Evolutionary conservation across 768 basidiomycete genomes (phyloP).

Genomic region (Suillus lakei): DNA sequence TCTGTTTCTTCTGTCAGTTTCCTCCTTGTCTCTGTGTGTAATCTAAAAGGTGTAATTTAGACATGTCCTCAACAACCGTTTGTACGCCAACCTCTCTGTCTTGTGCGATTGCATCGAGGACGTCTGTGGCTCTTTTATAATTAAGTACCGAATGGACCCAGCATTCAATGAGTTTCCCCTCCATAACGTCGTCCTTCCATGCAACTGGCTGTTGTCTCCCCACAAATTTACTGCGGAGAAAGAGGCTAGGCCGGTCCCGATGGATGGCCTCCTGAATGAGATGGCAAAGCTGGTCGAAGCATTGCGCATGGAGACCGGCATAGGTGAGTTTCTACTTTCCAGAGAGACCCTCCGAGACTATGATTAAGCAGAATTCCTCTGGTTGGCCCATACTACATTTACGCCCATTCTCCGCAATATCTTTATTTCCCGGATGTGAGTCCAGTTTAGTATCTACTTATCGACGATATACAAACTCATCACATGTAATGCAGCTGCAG

Average conservation of each 20-base stretch:
- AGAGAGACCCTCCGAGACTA: not conserved
- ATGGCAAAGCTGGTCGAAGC: slow-evolving; percentile 31
- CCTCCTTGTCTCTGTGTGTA: not conserved
- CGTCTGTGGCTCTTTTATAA: slow-evolving; percentile 45
- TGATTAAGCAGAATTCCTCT: not conserved
- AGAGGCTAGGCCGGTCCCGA: slow-evolving; percentile 9
- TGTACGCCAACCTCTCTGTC: slow-evolving; percentile 50
- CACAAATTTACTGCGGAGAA: slow-evolving; percentile 19
- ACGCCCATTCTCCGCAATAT: slow-evolving; percentile 34
- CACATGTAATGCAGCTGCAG: slow-evolving; percentile 45
- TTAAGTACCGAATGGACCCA: slow-evolving; percentile 36
- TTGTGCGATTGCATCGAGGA: slow-evolving; percentile 58
- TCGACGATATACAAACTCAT: not conserved
- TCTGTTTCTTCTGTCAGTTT: slow-evolving; percentile 9
- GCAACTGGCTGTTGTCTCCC: slow-evolving; percentile 49
- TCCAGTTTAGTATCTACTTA: not conserved
- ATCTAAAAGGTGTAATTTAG: slow-evolving; percentile 32
- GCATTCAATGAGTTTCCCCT: slow-evolving; percentile 21
- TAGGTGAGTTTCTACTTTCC: slow-evolving; percentile 25
- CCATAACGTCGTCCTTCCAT: slow-evolving; percentile 57
- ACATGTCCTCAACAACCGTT: slow-evolving; percentile 42
- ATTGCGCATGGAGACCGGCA: slow-evolving; percentile 32
- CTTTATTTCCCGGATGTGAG: slow-evolving; percentile 55
- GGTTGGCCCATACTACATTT: slow-evolving; percentile 13
- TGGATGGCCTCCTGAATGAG: slow-evolving; percentile 16